Evolutionary conservation across 805 yeast species (phyloP), one percentile per base, ranked within the genome.

Genomic region (Wickerhamiella dianesei): DNA sequence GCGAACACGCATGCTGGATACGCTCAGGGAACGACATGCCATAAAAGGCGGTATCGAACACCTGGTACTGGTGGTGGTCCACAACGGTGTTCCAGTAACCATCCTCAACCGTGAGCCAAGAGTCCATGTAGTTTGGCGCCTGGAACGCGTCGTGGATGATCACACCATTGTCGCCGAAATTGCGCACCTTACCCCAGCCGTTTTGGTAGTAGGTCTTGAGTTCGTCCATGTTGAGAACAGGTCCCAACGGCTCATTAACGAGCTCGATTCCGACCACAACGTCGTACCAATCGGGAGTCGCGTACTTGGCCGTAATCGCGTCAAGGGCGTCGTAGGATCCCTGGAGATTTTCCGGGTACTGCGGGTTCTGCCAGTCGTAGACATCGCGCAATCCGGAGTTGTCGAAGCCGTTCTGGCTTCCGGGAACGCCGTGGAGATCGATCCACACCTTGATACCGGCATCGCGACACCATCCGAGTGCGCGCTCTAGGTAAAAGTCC

Each of bases 351-450:
- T 56, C 60, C 48, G 72, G 69, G 32, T 68, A 71, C 41, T 71
- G 59, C 57, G 37, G 73, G 45, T 29, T 40, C 45, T 51, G 81
- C 76, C 82, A 86, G 2, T 63, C 63, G 43, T 70, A 59, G 1
- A 56, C 37, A 59, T 81, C 96, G 57, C 95, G 74, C 52, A 75
- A 67, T 21, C 97, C 97, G 6, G 95, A 84, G 69, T 88, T 88
- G 64, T 88, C 97, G 59, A 86, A 89, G 13, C 96, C 96, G 62
- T 88, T 88, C 64, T 88, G 97, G 19, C 95, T 82, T 19, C 96
- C 96, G 32, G 95, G 94, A n/a, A 82, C 94, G 52, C 96, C 96
- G 62, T 88, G 97, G 58, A 88, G 65, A 63, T 89, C 96, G 40
- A 88, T 73, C 96, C 95, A 86, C 20, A 77, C 94, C 59, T 79